Evolutionary conservation across 148 eudicot genomes (phyloP).

Genomic region (Limonium bicolor): DNA sequence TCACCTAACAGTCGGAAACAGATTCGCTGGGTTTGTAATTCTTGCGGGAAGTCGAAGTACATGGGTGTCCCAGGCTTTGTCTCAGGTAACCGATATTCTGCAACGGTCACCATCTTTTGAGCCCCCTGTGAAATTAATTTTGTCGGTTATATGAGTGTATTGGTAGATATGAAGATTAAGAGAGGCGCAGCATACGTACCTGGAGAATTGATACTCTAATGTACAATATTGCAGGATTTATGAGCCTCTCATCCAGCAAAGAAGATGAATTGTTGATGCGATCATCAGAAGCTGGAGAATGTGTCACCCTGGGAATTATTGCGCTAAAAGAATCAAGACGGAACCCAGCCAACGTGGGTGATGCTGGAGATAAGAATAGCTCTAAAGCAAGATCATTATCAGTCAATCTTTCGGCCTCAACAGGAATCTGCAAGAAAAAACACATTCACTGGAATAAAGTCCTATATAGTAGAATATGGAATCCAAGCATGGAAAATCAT

Average conservation of each 20-base stretch:
- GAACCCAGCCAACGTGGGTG: conserved; percentile 81
- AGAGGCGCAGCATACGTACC: conserved; percentile 25
- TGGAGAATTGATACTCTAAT: conserved; percentile 82
- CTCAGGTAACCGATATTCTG: conserved; percentile 81
- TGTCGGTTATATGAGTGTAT: too few species aligned
- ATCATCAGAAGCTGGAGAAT: conserved; percentile 55
- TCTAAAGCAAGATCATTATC: conserved; percentile 74
- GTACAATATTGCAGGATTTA: conserved; percentile 56
- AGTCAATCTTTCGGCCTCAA: conserved; percentile 65
- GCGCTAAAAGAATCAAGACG: conserved; percentile 88
- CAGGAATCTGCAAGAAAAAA: conserved; percentile 48
- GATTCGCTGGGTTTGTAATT: conserved; percentile 51
- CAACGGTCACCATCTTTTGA: conserved; percentile 57
- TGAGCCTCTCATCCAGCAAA: conserved; percentile 61
- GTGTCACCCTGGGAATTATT: conserved; percentile 73
- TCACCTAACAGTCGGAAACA: conserved; percentile 75
- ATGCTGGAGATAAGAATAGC: conserved; percentile 63
- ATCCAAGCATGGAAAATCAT: too few species aligned
- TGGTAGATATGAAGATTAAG: not conserved
- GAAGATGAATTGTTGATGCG: conserved; percentile 17
- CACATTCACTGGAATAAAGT: not conserved
- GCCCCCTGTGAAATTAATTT: conserved; percentile 40
- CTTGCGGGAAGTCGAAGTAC: conserved; percentile 90
- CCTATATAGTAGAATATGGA: not conserved
- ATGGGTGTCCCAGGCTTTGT: conserved; percentile 63